These are phyloP conservation scores for Pythium pyrilobum DNA, from an alignment of 352 stramenopile species.

Conservation along the genomic window DNA sequence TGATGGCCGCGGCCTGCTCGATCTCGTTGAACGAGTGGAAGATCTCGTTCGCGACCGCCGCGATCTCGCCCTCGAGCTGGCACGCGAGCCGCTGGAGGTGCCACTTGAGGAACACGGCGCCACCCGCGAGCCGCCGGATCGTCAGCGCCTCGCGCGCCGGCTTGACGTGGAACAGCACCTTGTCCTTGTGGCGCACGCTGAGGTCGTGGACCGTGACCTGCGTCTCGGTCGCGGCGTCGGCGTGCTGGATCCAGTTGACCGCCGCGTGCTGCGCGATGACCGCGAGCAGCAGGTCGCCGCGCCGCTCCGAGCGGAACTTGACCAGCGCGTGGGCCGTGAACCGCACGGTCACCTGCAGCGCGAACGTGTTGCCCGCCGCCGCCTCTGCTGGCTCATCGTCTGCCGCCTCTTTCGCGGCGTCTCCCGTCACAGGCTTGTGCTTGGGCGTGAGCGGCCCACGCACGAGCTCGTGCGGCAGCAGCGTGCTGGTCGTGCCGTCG, in stretches of 20 bases:
- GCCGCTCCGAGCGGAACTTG: slow-evolving; percentile 28
- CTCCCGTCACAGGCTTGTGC: neutral
- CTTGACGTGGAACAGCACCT: slow-evolving; percentile 45
- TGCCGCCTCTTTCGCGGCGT: neutral
- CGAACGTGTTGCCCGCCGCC: slow-evolving; percentile 28
- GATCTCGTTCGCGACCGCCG: slow-evolving; percentile 41
- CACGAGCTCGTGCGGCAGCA: slow-evolving; percentile 11
- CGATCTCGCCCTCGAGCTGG: slow-evolving; percentile 42
- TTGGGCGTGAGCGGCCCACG: slow-evolving; percentile 4
- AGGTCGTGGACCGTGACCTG: slow-evolving; percentile 55
- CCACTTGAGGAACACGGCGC: slow-evolving; percentile 42
- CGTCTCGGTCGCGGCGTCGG: slow-evolving; percentile 27
- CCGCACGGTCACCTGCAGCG: slow-evolving; percentile 51
- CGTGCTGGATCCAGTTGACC: slow-evolving; percentile 46
- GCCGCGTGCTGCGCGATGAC: slow-evolving; percentile 32
- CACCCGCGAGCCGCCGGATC: slow-evolving; percentile 28
- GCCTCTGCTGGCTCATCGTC: neutral
- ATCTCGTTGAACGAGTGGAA: slow-evolving; percentile 50
- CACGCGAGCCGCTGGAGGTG: slow-evolving; percentile 39
- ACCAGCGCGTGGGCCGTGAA: slow-evolving; percentile 38
- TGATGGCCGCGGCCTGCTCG: slow-evolving; percentile 42
- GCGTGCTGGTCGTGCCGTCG: too few species aligned
- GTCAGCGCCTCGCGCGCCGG: slow-evolving; percentile 49
- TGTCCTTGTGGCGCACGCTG: slow-evolving; percentile 34
- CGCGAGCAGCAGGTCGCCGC: slow-evolving; percentile 30